Evolutionary conservation across 139 green algal genomes (phyloP), one percentile per base, ranked within the genome.

Genomic region (Micractinium sp.): DNA sequence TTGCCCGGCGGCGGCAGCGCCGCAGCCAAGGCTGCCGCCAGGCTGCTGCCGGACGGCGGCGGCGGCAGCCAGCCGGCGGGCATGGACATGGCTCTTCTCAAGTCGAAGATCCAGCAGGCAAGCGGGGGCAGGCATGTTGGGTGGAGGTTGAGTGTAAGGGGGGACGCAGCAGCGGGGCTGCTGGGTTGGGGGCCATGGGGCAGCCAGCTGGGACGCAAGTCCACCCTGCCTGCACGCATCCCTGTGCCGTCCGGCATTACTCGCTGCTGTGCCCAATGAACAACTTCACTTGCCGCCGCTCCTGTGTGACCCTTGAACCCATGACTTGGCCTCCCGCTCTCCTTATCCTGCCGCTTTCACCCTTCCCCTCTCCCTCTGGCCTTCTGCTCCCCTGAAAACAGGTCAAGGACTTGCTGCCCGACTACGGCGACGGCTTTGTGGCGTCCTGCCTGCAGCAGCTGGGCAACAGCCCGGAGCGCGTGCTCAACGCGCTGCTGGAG

Each of bases 351-450:
- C n/a, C n/a, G n/a, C 47, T 56, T 9, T 56, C 47, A 5, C 47
- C 47, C 47, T 56, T 9, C 47, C 47, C 47, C 47, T 56, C 7
- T 9, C 47, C 47, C 47, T 56, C 63, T 29, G 12, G 14, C 63
- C 12, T 5, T 75, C 23, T 15, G 23, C 67, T 33, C 23, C n/a
- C 67, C n/a, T n/a, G n/a, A n/a, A n/a, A n/a, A n/a, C 89, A 93
- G 85, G 91, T 98, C 35, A 91, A 92, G 41, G 96, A 98, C 19
- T 53, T 98, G 77, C 91, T 98, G 47, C 96, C 96, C 23, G 93
- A 96, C 61, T 97, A 94, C 89, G 96, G 96, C 0, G 91, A 94
- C 53, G 96, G 96, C 41, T 98, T 94, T 79, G 61, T 98, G 16
- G 93, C 91, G 19, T 91, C 92, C 3, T 95, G 92, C 69, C 89